These are phyloP conservation scores for Fusarium abutilonis DNA, from an alignment of 2,329 filamentous ascomycete genomes.

Conservation along the genomic window DNA sequence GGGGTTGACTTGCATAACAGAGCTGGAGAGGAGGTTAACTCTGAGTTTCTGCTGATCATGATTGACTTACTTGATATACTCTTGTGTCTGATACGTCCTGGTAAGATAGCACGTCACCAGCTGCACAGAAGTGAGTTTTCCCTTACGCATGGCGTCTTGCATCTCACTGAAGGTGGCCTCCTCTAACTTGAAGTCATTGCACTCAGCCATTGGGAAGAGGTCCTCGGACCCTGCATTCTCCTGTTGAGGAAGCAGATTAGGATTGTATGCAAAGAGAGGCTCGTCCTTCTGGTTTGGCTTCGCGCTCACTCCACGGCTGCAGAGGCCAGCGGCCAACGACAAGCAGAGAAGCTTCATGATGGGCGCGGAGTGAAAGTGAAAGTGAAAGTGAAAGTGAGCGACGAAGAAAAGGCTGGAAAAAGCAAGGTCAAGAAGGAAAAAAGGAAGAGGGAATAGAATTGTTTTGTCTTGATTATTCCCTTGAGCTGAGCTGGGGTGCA, in stretches of 20 bases:
- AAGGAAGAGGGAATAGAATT: slow-evolving; percentile 10
- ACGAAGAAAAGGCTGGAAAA: background rate
- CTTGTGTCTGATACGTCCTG: slow-evolving; percentile 68
- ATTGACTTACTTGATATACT: slow-evolving; percentile 67
- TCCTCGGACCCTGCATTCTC: slow-evolving; percentile 50
- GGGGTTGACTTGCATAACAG: slow-evolving; percentile 73
- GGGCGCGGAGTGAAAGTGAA: background rate
- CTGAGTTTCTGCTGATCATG: background rate
- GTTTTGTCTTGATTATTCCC: slow-evolving; percentile 20
- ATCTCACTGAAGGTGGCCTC: slow-evolving; percentile 76
- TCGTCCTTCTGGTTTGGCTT: slow-evolving; percentile 21
- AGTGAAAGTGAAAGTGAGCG: background rate
- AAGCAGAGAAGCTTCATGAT: slow-evolving; percentile 39
- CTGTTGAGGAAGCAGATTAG: slow-evolving; percentile 50
- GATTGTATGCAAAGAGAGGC: slow-evolving; percentile 38
- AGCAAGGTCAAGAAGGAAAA: background rate
- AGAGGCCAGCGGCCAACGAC: slow-evolving; percentile 41
- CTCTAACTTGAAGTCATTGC: slow-evolving; percentile 69
- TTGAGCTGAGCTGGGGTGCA: background rate
- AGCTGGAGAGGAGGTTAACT: slow-evolving; percentile 48
- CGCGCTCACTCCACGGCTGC: slow-evolving; percentile 22
- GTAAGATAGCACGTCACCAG: slow-evolving; percentile 71
- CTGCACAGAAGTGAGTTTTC: slow-evolving; percentile 65
- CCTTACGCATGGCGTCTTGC: slow-evolving; percentile 65
- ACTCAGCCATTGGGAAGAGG: slow-evolving; percentile 71